Base-by-base conservation (phyloP, 2,329 filamentous ascomycete species). In the Teratosphaeria destructans region DNA sequence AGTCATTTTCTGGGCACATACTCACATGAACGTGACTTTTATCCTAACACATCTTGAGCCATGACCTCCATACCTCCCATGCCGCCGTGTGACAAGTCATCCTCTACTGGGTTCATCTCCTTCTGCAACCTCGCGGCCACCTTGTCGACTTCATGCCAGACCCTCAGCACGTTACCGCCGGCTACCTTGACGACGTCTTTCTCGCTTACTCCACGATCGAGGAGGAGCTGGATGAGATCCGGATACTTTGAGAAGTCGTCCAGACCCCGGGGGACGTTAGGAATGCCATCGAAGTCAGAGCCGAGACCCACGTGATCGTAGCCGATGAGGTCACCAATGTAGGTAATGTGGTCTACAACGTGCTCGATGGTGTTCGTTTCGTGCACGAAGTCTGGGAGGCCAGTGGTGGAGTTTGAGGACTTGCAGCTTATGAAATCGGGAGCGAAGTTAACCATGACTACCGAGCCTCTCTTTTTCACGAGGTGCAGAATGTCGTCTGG, bases 361-460 rank as follows among this genome's bases (percentile, higher is more conserved):
- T 92, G 89, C 26, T 80, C 79, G 39, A 97, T 73, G 0, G 89
- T 95, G 8, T 85, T 83, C 63, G 92, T 87, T 56, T 78, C 77
- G 0, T 85, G 82, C 57, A 87, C 84, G 60, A 82, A 82, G 14
- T 86, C 81, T 0, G 90, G 89, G 5, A 95, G 70, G 52, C 83
- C 82, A 16, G 79, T 76, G 3, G 81, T 78, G 35, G 81, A 79
- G 0, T 80, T 77, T 10, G 82, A 80, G 1, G 67, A 65, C 39
- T 81, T 78, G 72, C 92, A 96, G 32, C 86, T 89, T 62, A 96
- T 84, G 72, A 96, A 96, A 19, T 85, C 85, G 0, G 90, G 89
- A 16, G 83, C 78, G 69, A 96, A 95, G 72, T 95, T 96, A 63
- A 96, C 84, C 90, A 96, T 95, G 57, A 96, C 89, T 10, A 97